Conservation (phyloP, 108 stramenopile species). For the Parietichytrium sp. region DNA sequence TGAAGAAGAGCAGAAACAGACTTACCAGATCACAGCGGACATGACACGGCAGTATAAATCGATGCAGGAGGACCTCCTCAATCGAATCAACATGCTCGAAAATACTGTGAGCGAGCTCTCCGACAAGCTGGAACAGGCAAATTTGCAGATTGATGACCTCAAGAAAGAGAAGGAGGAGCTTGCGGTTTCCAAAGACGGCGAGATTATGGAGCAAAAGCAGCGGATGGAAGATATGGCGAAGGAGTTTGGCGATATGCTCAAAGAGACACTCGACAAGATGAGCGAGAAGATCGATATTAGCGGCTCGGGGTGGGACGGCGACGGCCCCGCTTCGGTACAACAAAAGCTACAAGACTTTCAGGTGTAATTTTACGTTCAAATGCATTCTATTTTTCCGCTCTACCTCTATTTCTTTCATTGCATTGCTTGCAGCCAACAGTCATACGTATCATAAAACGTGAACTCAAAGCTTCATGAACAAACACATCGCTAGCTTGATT, state of each 20-base stretch:
- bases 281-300: slow-evolving; percentile 64
- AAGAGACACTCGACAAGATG: slow-evolving; percentile 69
- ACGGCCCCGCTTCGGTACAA: not conserved
- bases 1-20: slow-evolving; percentile 65
- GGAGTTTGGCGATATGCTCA: slow-evolving; percentile 73
- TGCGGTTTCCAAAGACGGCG: slow-evolving; percentile 65
- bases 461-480: too few species aligned
- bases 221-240: slow-evolving; percentile 74
- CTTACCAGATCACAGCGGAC: slow-evolving; percentile 66
- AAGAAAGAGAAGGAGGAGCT: slow-evolving; percentile 58
- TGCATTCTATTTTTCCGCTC: too few species aligned
- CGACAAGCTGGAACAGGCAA: slow-evolving; percentile 68
- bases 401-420: too few species aligned
- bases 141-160: slow-evolving; percentile 46
- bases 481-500: too few species aligned
- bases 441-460: too few species aligned
- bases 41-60: slow-evolving; percentile 83
- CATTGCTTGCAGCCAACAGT: too few species aligned
- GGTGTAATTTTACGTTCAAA: slow-evolving; percentile 31
- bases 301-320: slow-evolving; percentile 38
- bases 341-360: slow-evolving; percentile 14
- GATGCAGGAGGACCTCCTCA: slow-evolving; percentile 76
- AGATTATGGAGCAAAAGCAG: slow-evolving; percentile 59
- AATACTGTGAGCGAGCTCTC: slow-evolving; percentile 65
- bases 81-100: slow-evolving; percentile 72